phyloP scores from a whole-genome alignment of 2,329 filamentous ascomycete species.

The Stromatinia cepivora region DNA sequence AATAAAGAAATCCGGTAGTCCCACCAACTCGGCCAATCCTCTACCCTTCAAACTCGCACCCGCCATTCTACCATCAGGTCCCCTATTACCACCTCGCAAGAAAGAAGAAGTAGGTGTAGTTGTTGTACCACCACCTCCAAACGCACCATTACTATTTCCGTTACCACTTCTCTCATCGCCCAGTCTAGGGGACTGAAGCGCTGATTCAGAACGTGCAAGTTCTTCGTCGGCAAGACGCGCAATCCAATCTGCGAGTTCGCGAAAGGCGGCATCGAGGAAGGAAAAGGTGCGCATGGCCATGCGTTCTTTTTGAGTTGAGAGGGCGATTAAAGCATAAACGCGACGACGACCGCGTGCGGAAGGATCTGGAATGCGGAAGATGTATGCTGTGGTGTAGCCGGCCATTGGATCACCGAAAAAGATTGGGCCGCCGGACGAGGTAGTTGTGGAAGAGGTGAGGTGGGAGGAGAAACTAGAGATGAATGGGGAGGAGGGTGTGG shows the following conservation, averaged over 20 bases:
- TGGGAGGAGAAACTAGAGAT: slow-evolving; percentile 42
- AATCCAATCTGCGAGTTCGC: slow-evolving; percentile 65
- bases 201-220: slow-evolving; percentile 49
- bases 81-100: slow-evolving; percentile 35
- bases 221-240: slow-evolving; percentile 64
- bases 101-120: slow-evolving; percentile 33
- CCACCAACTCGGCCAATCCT: slow-evolving; percentile 65
- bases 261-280: slow-evolving; percentile 61
- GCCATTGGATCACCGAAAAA: slow-evolving; percentile 66
- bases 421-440: slow-evolving; percentile 63
- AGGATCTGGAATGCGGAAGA: slow-evolving; percentile 68
- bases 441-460: slow-evolving; percentile 45
- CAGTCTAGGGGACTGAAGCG: slow-evolving; percentile 17
- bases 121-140: slow-evolving; percentile 21
- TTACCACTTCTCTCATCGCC: slow-evolving; percentile 22
- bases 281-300: slow-evolving; percentile 66
- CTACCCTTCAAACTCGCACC: slow-evolving; percentile 59
- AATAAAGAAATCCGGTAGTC: slow-evolving; percentile 67
- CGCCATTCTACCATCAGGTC: slow-evolving; percentile 33
- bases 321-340: slow-evolving; percentile 67
- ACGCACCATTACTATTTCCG: slow-evolving; percentile 18
- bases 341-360: slow-evolving; percentile 67
- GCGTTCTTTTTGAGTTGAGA: slow-evolving; percentile 65
- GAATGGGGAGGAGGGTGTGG: slow-evolving; percentile 45
- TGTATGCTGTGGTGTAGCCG: slow-evolving; percentile 69